Evolutionary conservation across 805 yeast genomes (phyloP).

Genomic region (Saccharomycopsis babjevae): DNA sequence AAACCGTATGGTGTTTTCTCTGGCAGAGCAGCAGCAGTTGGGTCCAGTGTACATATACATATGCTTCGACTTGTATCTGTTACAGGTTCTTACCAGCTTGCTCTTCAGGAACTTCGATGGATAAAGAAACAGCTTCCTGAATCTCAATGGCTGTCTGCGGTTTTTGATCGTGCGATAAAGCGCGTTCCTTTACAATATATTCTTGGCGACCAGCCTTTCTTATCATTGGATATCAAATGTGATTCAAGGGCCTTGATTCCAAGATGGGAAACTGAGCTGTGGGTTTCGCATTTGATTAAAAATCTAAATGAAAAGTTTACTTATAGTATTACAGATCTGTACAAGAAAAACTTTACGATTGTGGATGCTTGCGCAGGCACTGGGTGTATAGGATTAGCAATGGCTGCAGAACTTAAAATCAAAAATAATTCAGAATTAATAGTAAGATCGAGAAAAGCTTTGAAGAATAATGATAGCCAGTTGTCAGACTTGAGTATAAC

Average conservation of each 20-base stretch:
- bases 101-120: slow-evolving; percentile 56
- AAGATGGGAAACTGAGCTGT: slow-evolving; percentile 92
- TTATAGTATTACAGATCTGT: slow-evolving; percentile 2
- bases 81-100: slow-evolving; percentile 24
- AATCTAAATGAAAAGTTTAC: not conserved
- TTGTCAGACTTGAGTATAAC: slow-evolving; percentile 21
- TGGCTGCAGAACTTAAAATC: slow-evolving; percentile 27
- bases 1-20: not conserved
- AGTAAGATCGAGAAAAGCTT: not conserved
- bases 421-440: not conserved
- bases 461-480: not conserved
- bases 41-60: not conserved
- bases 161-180: slow-evolving; percentile 37
- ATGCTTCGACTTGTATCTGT: slow-evolving; percentile 18
- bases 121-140: slow-evolving; percentile 45
- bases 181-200: slow-evolving; percentile 77
- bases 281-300: slow-evolving; percentile 43
- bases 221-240: slow-evolving; percentile 50
- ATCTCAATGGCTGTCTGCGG: slow-evolving; percentile 41
- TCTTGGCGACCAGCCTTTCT: slow-evolving; percentile 82
- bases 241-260: slow-evolving; percentile 69
- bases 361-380: slow-evolving; percentile 80
- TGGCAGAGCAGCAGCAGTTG: not conserved
- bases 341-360: slow-evolving; percentile 22
- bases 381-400: slow-evolving; percentile 68